Percentiles rank a stretch among this genome's conserved stretches.
phyloP scores from a whole-genome alignment of 805 yeast species.

The Candida sanyiensis region DNA sequence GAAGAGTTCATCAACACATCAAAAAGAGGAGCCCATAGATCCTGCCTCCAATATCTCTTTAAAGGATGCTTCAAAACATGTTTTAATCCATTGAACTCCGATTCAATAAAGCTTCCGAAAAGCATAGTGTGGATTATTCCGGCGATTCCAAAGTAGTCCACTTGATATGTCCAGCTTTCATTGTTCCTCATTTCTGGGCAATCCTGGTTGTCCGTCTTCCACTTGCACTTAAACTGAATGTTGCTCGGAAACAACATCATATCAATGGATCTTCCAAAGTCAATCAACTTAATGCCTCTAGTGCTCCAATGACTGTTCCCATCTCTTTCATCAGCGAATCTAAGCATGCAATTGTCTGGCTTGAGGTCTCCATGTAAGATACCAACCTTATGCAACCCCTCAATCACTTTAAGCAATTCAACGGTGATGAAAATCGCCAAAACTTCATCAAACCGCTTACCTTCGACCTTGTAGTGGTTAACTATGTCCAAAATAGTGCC shows the following conservation, averaged over 20 bases:
- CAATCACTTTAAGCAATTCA: slow-evolving; percentile 56
- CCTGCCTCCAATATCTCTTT: slow-evolving; percentile 72
- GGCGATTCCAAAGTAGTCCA: slow-evolving; percentile 82
- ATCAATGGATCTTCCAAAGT: slow-evolving; percentile 80
- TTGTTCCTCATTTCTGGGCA: slow-evolving; percentile 62
- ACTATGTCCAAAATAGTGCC: slow-evolving; percentile 73
- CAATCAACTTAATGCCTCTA: slow-evolving; percentile 61
- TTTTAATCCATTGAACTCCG: slow-evolving; percentile 27
- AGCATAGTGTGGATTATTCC: slow-evolving; percentile 65
- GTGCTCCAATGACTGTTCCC: slow-evolving; percentile 42
- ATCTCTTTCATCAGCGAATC: slow-evolving; percentile 34
- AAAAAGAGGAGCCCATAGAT: slow-evolving; percentile 66
- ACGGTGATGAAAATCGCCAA: slow-evolving; percentile 57
- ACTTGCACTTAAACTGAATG: slow-evolving; percentile 51
- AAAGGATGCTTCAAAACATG: slow-evolving; percentile 40
- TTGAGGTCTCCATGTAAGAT: slow-evolving; percentile 82
- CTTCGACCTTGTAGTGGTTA: slow-evolving; percentile 38
- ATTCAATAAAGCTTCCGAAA: slow-evolving; percentile 60
- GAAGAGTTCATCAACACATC: slow-evolving; percentile 57
- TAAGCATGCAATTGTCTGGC: slow-evolving; percentile 80
- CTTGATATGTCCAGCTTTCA: slow-evolving; percentile 68
- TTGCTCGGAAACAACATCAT: slow-evolving; percentile 46
- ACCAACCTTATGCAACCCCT: slow-evolving; percentile 54
- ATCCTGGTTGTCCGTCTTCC: slow-evolving; percentile 62
- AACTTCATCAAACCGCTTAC: slow-evolving; percentile 47